phyloP scores from a whole-genome alignment of 176 grass and related monocot genomes.

The Echinochloa phyllopogon region DNA sequence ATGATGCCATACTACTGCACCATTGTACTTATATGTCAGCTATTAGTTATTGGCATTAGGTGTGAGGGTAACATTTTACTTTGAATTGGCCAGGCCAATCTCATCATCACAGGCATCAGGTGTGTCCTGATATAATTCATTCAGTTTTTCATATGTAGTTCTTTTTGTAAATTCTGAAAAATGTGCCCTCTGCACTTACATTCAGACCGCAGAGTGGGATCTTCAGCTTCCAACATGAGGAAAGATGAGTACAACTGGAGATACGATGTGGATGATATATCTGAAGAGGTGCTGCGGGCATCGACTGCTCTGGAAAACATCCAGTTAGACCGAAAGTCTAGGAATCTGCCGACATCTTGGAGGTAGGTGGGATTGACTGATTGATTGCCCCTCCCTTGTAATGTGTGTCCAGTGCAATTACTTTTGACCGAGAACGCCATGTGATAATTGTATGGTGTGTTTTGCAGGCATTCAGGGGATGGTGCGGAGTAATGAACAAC shows the following conservation, averaged over 20 bases:
- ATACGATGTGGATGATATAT: conserved; percentile 80
- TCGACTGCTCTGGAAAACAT: conserved; percentile 76
- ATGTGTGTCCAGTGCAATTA: neutral
- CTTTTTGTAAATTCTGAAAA: conserved; percentile 17
- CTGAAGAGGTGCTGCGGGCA: conserved; percentile 85
- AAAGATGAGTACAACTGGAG: conserved; percentile 97
- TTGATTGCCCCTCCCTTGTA: neutral
- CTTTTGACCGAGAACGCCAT: neutral
- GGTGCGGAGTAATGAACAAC: conserved; percentile 29
- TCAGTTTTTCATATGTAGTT: neutral
- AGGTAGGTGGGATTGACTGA: conserved; percentile 60
- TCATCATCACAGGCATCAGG: conserved; percentile 69
- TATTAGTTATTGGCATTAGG: conserved; percentile 40
- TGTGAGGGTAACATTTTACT: conserved; percentile 36
- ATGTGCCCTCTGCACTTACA: neutral
- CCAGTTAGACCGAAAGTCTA: conserved; percentile 84
- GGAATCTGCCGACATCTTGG: conserved; percentile 83
- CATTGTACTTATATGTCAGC: conserved; percentile 5
- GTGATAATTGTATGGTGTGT: neutral
- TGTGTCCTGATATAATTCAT: conserved; percentile 33
- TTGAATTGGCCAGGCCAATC: conserved; percentile 63
- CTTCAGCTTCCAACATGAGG: conserved; percentile 51
- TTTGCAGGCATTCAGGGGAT: conserved; percentile 54
- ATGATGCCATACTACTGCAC: conserved; percentile 1
- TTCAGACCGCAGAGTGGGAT: conserved; percentile 71